phyloP scores from a whole-genome alignment of 1,284 basidiomycete species.

The Cryptococcus floricola region DNA sequence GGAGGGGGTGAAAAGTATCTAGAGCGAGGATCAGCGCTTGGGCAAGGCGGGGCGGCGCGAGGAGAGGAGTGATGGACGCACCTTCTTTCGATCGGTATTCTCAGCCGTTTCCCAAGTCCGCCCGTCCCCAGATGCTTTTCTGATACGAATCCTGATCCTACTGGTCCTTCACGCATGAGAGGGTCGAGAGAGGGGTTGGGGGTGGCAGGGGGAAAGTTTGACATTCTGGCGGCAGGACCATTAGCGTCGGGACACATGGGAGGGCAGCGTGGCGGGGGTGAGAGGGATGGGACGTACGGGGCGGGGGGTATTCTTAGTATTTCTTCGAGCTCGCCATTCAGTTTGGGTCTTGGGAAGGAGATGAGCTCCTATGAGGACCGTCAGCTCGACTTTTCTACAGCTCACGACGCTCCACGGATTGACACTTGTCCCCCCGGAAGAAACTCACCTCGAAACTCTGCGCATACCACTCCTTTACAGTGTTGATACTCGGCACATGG shows the following conservation, averaged over 20 bases:
- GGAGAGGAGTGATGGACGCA: slow-evolving; percentile 12
- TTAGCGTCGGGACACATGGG: background rate
- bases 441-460: slow-evolving; percentile 87
- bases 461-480: slow-evolving; percentile 98
- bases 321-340: slow-evolving; percentile 65
- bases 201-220: slow-evolving; percentile 36
- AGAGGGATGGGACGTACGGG: slow-evolving; percentile 22
- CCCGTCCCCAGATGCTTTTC: slow-evolving; percentile 14
- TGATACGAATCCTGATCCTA: slow-evolving; percentile 18
- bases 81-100: slow-evolving; percentile 50
- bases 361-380: slow-evolving; percentile 73
- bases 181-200: slow-evolving; percentile 49
- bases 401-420: background rate
- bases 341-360: slow-evolving; percentile 68
- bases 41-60: too few relatives aligned
- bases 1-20: slow-evolving; percentile 80
- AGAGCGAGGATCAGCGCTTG: background rate
- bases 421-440: background rate
- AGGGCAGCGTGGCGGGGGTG: background rate
- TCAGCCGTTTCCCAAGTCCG: slow-evolving; percentile 15
- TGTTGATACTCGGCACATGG: slow-evolving; percentile 88
- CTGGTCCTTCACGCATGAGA: slow-evolving; percentile 41
- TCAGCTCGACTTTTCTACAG: slow-evolving; percentile 8
- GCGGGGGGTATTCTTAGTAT: slow-evolving; percentile 59
- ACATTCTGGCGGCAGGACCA: background rate